Conservation (phyloP, 1,284 basidiomycete species). For the Malassezia restricta region DNA sequence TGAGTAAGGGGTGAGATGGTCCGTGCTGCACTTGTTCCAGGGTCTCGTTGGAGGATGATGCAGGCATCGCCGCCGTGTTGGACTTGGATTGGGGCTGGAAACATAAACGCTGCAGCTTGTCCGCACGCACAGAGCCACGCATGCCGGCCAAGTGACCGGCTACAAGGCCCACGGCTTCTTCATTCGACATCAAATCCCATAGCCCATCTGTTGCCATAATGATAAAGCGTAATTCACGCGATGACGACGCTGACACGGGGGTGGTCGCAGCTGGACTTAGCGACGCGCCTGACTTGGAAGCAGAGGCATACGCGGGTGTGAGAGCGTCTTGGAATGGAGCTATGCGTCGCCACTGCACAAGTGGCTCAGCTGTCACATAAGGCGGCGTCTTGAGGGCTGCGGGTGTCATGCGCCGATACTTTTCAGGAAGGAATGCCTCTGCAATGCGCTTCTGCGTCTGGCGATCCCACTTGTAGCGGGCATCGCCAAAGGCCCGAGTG, state of each 20-base stretch:
- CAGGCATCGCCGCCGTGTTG: background rate
- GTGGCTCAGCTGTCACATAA: constrained; percentile 79
- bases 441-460: constrained; percentile 46
- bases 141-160: constrained; percentile 41
- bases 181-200: constrained; percentile 88
- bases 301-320: background rate
- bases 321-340: background rate
- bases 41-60: background rate
- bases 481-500: constrained; percentile 84
- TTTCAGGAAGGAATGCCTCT: constrained; percentile 44
- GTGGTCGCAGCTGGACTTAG: background rate
- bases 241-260: constrained; percentile 2
- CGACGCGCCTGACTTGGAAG: background rate
- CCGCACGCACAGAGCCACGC: constrained; percentile 31
- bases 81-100: constrained; percentile 20
- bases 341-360: constrained; percentile 23
- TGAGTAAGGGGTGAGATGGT: constrained; percentile 32
- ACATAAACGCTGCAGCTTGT: constrained; percentile 27
- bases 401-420: constrained; percentile 25
- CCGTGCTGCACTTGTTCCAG: background rate
- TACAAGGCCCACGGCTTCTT: constrained; percentile 74
- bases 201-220: constrained; percentile 86
- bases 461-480: constrained; percentile 68
- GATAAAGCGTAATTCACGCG: constrained; percentile 48
- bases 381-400: constrained; percentile 55